Percentiles rank a stretch among this genome's conserved stretches.
Conservation (phyloP, 108 stramenopile species). For the Ochromonas danica region DNA sequence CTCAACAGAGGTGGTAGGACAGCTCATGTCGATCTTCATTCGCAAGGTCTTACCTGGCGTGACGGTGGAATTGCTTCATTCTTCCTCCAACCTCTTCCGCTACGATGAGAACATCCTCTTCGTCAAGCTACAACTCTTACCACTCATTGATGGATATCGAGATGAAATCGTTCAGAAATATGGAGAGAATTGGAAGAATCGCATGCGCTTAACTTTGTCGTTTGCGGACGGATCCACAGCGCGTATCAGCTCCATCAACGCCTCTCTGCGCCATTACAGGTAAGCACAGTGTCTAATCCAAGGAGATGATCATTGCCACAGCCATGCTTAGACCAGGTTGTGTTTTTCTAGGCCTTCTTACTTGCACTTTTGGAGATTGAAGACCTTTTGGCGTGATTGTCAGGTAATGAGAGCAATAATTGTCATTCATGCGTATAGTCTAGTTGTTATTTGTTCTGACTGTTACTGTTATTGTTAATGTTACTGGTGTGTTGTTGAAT, state of each 20-base stretch:
- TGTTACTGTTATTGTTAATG: not conserved
- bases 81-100: slow-evolving; percentile 81
- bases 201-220: slow-evolving; percentile 74
- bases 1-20: slow-evolving; percentile 73
- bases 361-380: slow-evolving; percentile 91
- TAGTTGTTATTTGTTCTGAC: not conserved
- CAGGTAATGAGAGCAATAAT: not conserved
- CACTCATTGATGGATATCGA: slow-evolving; percentile 74
- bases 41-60: slow-evolving; percentile 65
- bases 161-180: slow-evolving; percentile 63
- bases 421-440: not conserved
- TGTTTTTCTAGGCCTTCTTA: slow-evolving; percentile 64
- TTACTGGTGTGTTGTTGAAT: not conserved
- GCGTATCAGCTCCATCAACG: slow-evolving; percentile 84
- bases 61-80: slow-evolving; percentile 68
- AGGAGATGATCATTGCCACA: not conserved
- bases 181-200: slow-evolving; percentile 71
- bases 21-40: slow-evolving; percentile 76
- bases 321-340: not conserved
- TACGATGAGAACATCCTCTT: slow-evolving; percentile 94
- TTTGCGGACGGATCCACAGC: slow-evolving; percentile 92
- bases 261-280: slow-evolving; percentile 76
- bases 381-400: slow-evolving; percentile 90
- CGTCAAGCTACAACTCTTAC: slow-evolving; percentile 80
- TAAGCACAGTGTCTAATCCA: not conserved